A percentile compares a stretch with the other conserved stretches of the same genome.
Conservation (phyloP, 768 basidiomycete genomes). For the Krasilnikovozyma curviuscula region DNA sequence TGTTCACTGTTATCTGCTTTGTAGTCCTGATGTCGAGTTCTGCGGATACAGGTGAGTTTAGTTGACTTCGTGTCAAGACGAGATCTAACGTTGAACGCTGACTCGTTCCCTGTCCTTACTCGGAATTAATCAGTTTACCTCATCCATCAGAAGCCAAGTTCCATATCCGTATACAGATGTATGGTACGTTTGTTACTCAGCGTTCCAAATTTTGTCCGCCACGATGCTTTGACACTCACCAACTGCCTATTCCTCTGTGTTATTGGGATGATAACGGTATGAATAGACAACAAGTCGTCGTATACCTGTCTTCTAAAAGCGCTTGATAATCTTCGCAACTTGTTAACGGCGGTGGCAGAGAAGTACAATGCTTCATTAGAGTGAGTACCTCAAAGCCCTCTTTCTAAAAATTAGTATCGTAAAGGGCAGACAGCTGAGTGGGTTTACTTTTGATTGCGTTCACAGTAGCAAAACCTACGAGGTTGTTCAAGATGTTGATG, state of each 20-base stretch:
- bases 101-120: background rate
- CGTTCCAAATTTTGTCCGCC: background rate
- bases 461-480: too few species aligned
- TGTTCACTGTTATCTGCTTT: background rate
- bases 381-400: conserved; percentile 40
- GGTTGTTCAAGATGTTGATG: too few species aligned
- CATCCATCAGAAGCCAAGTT: conserved; percentile 96
- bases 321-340: conserved; percentile 52
- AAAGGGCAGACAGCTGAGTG: too few species aligned
- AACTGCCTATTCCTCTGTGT: background rate
- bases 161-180: conserved; percentile 98
- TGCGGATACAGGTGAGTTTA: conserved; percentile 75
- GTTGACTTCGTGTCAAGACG: background rate
- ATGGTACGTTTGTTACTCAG: conserved; percentile 41
- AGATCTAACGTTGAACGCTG: background rate
- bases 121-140: conserved; percentile 49
- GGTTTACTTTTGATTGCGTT: too few species aligned
- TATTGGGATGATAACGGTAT: background rate
- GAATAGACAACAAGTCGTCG: conserved; percentile 65
- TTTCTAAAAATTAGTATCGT: too few species aligned
- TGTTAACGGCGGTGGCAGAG: conserved; percentile 52
- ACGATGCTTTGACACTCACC: background rate
- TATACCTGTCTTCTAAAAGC: conserved; percentile 58
- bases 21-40: conserved; percentile 87
- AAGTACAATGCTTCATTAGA: conserved; percentile 44